phyloP scores from a whole-genome alignment of 2,329 filamentous ascomycete species.

The Colletotrichum horii region DNA sequence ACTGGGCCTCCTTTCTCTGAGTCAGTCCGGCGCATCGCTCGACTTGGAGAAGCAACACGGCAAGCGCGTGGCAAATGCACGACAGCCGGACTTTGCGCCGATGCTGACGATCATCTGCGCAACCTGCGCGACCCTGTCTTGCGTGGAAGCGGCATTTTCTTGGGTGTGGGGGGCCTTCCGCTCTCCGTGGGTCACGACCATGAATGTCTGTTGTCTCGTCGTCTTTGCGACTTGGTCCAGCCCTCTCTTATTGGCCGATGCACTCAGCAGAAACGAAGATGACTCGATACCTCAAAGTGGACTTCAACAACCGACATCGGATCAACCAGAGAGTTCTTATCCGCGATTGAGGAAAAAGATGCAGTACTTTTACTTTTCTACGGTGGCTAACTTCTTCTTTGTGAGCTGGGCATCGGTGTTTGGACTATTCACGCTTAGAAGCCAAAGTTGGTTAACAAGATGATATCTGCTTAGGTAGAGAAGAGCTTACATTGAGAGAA shows the following conservation, averaged over 20 bases:
- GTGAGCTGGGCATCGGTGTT: conserved; percentile 1
- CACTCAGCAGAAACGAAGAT: neutral
- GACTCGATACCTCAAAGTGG: neutral
- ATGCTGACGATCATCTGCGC: neutral
- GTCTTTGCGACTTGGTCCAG: conserved; percentile 2
- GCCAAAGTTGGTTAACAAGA: conserved; percentile 3
- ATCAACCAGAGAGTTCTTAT: neutral
- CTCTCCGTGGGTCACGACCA: neutral
- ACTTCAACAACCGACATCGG: neutral
- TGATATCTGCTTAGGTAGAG: neutral
- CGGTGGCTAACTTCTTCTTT: neutral
- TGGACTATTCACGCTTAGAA: neutral
- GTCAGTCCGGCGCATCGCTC: neutral
- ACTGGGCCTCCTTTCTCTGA: neutral
- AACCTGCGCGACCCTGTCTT: neutral
- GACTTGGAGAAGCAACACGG: neutral
- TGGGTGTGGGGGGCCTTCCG: neutral
- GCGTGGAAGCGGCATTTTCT: neutral
- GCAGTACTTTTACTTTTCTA: conserved; percentile 3
- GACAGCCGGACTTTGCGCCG: neutral
- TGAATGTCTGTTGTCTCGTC: neutral
- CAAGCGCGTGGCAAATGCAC: neutral
- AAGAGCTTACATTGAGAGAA: too few species aligned
- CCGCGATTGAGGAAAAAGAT: neutral
- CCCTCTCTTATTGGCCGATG: neutral